phyloP scores from a whole-genome alignment of 495 filamentous ascomycete species.

The Podospora bellae-mahoneyi region DNA sequence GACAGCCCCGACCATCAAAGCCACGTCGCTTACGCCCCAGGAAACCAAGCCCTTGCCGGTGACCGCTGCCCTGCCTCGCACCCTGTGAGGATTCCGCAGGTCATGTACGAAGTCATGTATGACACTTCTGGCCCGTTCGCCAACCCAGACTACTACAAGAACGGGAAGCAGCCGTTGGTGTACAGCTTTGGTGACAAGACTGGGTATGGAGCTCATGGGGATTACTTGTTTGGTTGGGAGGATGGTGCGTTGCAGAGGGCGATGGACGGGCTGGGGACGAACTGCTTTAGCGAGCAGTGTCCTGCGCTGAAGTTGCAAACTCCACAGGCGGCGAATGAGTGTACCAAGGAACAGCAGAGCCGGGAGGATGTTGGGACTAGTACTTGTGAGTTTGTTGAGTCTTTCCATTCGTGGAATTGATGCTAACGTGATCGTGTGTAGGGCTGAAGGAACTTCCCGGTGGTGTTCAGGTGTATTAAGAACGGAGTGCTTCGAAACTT shows the following conservation, averaged over 20 bases:
- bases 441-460: constrained; percentile 7
- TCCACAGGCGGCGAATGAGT: constrained; percentile 4
- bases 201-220: constrained; percentile 40
- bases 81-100: constrained; percentile 43
- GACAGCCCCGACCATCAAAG: constrained; percentile 58
- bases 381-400: background rate
- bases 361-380: constrained; percentile 6
- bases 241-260: constrained; percentile 40
- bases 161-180: constrained; percentile 41
- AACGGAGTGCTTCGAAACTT: no score
- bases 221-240: constrained; percentile 47
- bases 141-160: constrained; percentile 35
- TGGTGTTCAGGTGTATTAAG: constrained; percentile 8
- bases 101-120: constrained; percentile 46
- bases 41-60: constrained; percentile 46
- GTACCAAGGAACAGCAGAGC: constrained; percentile 2
- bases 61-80: constrained; percentile 40
- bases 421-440: constrained; percentile 1
- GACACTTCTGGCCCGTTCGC: constrained; percentile 28
- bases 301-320: constrained; percentile 5
- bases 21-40: constrained; percentile 61
- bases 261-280: constrained; percentile 32
- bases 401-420: background rate
- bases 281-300: constrained; percentile 9
- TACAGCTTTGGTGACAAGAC: constrained; percentile 41